phyloP scores from a whole-genome alignment of 2,329 filamentous ascomycete genomes.

The Epichloe gansuensis region DNA sequence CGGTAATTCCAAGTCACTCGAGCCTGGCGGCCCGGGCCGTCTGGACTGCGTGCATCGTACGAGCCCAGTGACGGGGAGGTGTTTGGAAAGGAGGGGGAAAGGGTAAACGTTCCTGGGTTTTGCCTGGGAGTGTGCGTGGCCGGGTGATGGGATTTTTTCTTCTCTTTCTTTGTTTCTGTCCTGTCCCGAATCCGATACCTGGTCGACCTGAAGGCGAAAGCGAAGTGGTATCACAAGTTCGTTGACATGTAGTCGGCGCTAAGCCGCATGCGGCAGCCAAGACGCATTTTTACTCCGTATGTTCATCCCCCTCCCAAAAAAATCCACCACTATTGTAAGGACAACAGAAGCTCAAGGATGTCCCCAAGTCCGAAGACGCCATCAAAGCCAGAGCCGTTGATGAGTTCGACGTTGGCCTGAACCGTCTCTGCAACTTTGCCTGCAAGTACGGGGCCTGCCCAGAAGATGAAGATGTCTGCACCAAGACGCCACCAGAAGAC shows the following conservation, averaged over 20 bases:
- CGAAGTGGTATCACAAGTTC: not conserved
- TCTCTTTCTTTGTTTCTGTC: not conserved
- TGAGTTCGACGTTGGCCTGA: no score
- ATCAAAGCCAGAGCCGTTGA: no score
- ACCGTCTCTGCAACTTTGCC: no score
- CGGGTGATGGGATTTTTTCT: not conserved
- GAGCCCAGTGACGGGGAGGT: conserved; percentile 1
- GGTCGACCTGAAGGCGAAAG: no score
- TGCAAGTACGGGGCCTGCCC: no score
- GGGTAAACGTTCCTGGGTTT: not conserved
- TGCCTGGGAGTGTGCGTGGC: not conserved
- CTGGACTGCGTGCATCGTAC: conserved; percentile 4
- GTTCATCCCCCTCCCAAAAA: no score
- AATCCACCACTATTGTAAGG: no score
- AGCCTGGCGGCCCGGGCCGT: conserved; percentile 8
- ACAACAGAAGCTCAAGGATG: no score
- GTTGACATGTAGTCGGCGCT: conserved; percentile 9
- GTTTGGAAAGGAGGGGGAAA: not conserved
- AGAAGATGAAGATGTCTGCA: no score
- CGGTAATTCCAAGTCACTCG: conserved; percentile 5
- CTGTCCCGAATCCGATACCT: not conserved
- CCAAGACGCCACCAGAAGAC: no score
- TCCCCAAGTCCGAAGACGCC: no score
- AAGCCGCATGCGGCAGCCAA: conserved; percentile 20
- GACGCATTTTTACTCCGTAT: conserved; percentile 11